phyloP scores from a whole-genome alignment of 768 basidiomycete genomes.

The Agaricus blazei region DNA sequence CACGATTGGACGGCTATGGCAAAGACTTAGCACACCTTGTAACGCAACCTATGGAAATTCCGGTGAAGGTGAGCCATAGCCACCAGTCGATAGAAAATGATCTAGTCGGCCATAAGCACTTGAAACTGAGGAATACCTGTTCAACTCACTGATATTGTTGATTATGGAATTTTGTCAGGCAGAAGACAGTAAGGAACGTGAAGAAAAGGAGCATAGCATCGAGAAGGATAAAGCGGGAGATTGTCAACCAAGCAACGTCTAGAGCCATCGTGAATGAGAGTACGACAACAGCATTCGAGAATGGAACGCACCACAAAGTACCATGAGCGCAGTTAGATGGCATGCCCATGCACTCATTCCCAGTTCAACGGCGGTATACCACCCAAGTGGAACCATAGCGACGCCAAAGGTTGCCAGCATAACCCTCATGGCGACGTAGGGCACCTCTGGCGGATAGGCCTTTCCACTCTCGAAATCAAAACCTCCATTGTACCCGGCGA shows the following conservation, averaged over 20 bases:
- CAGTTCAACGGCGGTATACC: slow-evolving; percentile 94
- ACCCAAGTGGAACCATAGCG: slow-evolving; percentile 90
- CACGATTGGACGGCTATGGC: not conserved
- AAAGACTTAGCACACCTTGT: slow-evolving; percentile 54
- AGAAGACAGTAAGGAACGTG: slow-evolving; percentile 95
- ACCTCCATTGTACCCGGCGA: slow-evolving; percentile 86
- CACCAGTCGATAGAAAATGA: slow-evolving; percentile 98
- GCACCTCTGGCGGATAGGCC: slow-evolving; percentile 77
- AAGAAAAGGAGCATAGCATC: slow-evolving; percentile 99
- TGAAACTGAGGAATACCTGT: not conserved
- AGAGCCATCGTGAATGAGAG: not conserved
- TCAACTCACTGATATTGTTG: slow-evolving; percentile 83
- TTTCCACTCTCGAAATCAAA: slow-evolving; percentile 96
- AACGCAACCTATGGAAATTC: slow-evolving; percentile 94
- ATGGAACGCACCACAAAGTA: slow-evolving; percentile 68
- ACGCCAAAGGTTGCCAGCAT: slow-evolving; percentile 94
- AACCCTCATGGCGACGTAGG: slow-evolving; percentile 92
- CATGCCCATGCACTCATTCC: slow-evolving; percentile 87
- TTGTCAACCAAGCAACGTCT: slow-evolving; percentile 97
- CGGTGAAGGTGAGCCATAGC: slow-evolving; percentile 90
- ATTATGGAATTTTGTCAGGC: slow-evolving; percentile 94
- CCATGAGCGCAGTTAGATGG: slow-evolving; percentile 92
- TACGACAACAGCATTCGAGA: not conserved
- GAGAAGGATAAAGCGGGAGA: slow-evolving; percentile 94
- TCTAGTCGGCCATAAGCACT: slow-evolving; percentile 32